Percentiles rank a stretch among this genome's conserved stretches.
phyloP scores from a whole-genome alignment of 73 alveolate species.

The Paramecium primaurelia region DNA sequence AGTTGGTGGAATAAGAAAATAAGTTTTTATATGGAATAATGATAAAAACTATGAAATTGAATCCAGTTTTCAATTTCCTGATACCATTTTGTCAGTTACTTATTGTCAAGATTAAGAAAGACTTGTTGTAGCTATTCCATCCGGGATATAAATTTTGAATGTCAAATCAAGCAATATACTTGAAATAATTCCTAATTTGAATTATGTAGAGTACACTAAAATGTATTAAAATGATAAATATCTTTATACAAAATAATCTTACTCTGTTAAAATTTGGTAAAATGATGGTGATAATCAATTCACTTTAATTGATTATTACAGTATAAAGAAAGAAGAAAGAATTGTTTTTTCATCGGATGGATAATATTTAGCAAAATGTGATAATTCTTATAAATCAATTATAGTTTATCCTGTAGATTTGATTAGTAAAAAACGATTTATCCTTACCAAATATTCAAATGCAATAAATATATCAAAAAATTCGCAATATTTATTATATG shows the following conservation, averaged over 20 bases:
- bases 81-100: neutral
- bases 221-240: neutral
- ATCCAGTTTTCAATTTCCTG: neutral
- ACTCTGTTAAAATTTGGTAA: neutral
- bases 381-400: too few species aligned
- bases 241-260: neutral
- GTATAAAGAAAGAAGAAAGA: neutral
- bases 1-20: neutral
- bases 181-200: neutral
- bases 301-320: neutral
- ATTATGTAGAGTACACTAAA: neutral
- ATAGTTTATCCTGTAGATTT: neutral
- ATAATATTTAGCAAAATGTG: neutral
- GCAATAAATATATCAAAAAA: too few species aligned
- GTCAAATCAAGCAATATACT: neutral
- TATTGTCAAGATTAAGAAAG: neutral
- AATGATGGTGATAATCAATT: neutral
- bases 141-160: neutral
- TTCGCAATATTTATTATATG: too few species aligned
- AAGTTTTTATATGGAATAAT: neutral
- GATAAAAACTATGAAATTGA: neutral
- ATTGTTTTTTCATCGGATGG: neutral
- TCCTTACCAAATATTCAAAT: too few species aligned
- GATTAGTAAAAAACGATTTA: neutral
- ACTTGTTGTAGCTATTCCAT: neutral